A percentile compares a stretch with the other conserved stretches of the same genome.
phyloP scores from a whole-genome alignment of 2,329 filamentous ascomycete species.

The Mollisiaceae sp. region DNA sequence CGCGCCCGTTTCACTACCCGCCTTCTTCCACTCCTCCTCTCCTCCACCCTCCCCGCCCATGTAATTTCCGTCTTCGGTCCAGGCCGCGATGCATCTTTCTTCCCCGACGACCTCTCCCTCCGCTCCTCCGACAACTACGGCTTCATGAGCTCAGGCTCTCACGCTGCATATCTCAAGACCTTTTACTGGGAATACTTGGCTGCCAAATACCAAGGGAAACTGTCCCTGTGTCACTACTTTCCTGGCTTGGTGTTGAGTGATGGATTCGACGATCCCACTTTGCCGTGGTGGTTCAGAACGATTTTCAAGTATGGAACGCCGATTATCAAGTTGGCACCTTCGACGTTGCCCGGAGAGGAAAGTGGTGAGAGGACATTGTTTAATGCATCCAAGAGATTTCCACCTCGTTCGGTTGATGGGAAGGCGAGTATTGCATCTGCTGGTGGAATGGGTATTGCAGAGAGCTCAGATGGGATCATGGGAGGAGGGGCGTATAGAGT shows the following conservation, averaged over 20 bases:
- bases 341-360: constrained; percentile 29
- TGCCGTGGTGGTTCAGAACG: constrained; percentile 42
- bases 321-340: constrained; percentile 36
- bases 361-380: constrained; percentile 43
- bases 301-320: constrained; percentile 39
- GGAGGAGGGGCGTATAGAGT: constrained; percentile 40
- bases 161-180: constrained; percentile 43
- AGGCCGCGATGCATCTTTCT: constrained; percentile 38
- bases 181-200: constrained; percentile 43
- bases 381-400: constrained; percentile 33
- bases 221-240: constrained; percentile 41
- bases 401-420: constrained; percentile 21
- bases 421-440: not conserved
- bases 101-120: constrained; percentile 39
- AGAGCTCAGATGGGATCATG: constrained; percentile 29
- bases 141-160: constrained; percentile 38
- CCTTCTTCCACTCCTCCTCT: constrained; percentile 39
- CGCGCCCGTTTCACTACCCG: constrained; percentile 40
- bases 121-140: constrained; percentile 38
- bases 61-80: constrained; percentile 45
- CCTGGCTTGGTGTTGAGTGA: constrained; percentile 44
- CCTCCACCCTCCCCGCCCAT: constrained; percentile 27
- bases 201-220: constrained; percentile 35
- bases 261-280: constrained; percentile 35
- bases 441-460: constrained; percentile 21